These are phyloP conservation scores for Physcomitrium patens DNA, from an alignment of 225 moss, liverwort and hornwort genomes.

Conservation along the genomic window DNA sequence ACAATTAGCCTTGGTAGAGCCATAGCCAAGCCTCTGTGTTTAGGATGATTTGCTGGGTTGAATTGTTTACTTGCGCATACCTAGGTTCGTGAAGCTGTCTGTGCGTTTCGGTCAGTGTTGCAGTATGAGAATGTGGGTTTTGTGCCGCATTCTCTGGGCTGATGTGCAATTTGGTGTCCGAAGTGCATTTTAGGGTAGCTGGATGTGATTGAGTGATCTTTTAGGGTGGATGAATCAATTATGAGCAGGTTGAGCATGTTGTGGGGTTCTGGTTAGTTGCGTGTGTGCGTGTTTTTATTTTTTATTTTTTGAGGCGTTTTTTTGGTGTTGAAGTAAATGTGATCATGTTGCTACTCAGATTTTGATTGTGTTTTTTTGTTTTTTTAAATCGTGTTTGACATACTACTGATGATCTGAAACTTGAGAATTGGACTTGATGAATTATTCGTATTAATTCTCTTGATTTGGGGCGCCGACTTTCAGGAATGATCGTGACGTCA, in stretches of 20 bases:
- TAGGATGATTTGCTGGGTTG: neutral
- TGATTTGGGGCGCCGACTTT: neutral
- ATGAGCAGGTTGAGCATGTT: neutral
- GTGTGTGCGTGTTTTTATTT: neutral
- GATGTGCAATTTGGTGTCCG: neutral
- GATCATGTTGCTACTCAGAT: too few species aligned
- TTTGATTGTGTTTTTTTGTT: too few species aligned
- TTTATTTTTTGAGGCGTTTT: neutral
- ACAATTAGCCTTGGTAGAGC: conserved; percentile 31
- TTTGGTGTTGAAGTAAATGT: neutral
- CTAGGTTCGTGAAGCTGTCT: neutral
- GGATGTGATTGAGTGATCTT: neutral
- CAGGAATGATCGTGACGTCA: conserved; percentile 77
- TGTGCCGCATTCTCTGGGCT: neutral
- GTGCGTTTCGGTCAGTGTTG: neutral
- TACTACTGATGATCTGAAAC: neutral
- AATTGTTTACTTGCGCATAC: neutral
- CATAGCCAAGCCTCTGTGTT: neutral
- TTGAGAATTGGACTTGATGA: neutral
- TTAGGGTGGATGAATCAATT: neutral
- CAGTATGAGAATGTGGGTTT: neutral
- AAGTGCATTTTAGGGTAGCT: neutral
- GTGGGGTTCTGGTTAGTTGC: neutral
- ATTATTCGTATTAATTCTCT: neutral
- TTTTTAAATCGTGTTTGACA: neutral